phyloP scores from a whole-genome alignment of 495 filamentous ascomycete species.

The Parathielavia appendiculata region DNA sequence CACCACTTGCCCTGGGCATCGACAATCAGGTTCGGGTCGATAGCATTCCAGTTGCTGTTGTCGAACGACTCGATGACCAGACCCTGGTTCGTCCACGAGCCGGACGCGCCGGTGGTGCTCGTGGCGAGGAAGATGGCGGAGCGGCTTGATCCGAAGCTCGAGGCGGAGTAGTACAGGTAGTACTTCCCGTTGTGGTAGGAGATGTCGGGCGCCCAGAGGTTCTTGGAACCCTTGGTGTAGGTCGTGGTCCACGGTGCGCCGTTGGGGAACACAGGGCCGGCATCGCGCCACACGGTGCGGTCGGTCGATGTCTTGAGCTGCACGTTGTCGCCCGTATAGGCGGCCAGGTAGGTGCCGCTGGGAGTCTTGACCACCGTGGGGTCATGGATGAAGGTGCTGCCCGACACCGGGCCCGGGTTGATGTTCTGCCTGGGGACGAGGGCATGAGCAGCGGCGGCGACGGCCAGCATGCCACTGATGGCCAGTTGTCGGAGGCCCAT shows the following conservation, averaged over 20 bases:
- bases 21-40: constrained; percentile 10
- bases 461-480: constrained; percentile 5
- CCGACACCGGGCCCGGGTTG: constrained; percentile 7
- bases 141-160: constrained; percentile 9
- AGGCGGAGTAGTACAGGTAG: constrained; percentile 13
- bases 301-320: constrained; percentile 9
- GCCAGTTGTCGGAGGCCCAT: constrained; percentile 11
- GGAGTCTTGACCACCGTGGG: constrained; percentile 9
- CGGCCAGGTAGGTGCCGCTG: constrained; percentile 6
- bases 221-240: constrained; percentile 4
- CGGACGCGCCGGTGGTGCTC: constrained; percentile 6
- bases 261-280: constrained; percentile 6
- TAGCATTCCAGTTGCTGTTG: constrained; percentile 3
- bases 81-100: constrained; percentile 9
- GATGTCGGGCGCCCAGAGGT: constrained; percentile 12
- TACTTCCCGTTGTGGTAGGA: constrained; percentile 9
- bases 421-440: constrained; percentile 10
- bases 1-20: constrained; percentile 12
- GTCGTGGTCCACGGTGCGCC: constrained; percentile 11
- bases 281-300: constrained; percentile 7
- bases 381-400: constrained; percentile 12
- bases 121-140: constrained; percentile 14
- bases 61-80: constrained; percentile 11
- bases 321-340: constrained; percentile 11
- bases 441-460: not conserved